A percentile compares a stretch with the other conserved stretches of the same genome.
Evolutionary conservation across 2,329 filamentous ascomycete species (phyloP).

Genomic region (Plectosphaerella cucumerina): DNA sequence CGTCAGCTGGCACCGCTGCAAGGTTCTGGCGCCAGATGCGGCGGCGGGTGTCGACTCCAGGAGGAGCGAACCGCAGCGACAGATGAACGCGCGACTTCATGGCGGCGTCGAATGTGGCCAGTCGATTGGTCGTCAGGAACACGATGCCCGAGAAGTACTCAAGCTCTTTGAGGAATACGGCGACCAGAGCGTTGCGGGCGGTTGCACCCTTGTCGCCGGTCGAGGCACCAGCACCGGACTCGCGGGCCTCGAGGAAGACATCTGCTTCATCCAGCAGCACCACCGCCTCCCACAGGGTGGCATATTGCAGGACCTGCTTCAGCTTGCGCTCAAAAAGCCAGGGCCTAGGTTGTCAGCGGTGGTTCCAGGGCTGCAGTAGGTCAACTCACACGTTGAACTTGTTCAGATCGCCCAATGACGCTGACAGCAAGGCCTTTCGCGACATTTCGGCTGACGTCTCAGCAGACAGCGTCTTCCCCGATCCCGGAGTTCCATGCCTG

Average conservation of each 20-base stretch:
- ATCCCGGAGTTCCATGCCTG: not conserved
- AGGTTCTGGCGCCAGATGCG: not conserved
- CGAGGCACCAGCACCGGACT: conserved; percentile 23
- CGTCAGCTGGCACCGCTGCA: not conserved
- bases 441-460: not conserved
- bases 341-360: too few species aligned
- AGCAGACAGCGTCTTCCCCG: not conserved
- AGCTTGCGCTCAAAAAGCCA: not conserved
- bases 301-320: not conserved
- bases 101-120: conserved; percentile 36
- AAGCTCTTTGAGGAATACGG: conserved; percentile 72
- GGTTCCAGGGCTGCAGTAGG: too few species aligned
- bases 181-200: not conserved
- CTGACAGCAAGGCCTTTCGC: not conserved
- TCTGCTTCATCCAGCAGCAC: conserved; percentile 82
- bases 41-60: not conserved
- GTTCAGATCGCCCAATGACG: not conserved
- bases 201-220: too few species aligned
- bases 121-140: conserved; percentile 84
- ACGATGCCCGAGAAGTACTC: conserved; percentile 92
- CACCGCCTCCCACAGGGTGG: conserved; percentile 66
- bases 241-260: conserved; percentile 66
- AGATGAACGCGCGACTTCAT: not conserved
- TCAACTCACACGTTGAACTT: not conserved
- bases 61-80: not conserved